A percentile compares a stretch with the other conserved stretches of the same genome.
Conservation (phyloP, 2,329 filamentous ascomycete genomes). For the Emericellopsis atlantica region DNA sequence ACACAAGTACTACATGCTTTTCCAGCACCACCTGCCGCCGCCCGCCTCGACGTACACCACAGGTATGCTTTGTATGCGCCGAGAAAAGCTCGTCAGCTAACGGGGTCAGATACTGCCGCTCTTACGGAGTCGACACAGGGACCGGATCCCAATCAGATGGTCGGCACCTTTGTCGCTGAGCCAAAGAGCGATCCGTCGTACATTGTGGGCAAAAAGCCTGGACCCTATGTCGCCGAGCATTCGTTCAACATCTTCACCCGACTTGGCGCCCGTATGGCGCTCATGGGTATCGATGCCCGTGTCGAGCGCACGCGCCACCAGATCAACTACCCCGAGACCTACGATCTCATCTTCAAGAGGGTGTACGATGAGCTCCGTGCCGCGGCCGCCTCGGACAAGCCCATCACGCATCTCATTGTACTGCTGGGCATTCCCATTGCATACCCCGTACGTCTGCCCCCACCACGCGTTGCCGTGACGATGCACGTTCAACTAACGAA, state of each 20-base stretch:
- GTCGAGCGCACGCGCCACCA: slow-evolving; percentile 91
- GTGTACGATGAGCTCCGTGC: slow-evolving; percentile 60
- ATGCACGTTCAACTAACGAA: slow-evolving; percentile 4
- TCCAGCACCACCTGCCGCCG: slow-evolving; percentile 87
- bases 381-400: slow-evolving; percentile 53
- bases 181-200: slow-evolving; percentile 53
- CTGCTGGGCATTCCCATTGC: slow-evolving; percentile 80
- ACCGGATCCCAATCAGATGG: slow-evolving; percentile 58
- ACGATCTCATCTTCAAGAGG: slow-evolving; percentile 69
- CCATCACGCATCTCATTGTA: slow-evolving; percentile 80
- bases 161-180: slow-evolving; percentile 58
- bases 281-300: slow-evolving; percentile 82
- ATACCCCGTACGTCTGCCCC: slow-evolving; percentile 47
- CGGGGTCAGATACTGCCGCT: slow-evolving; percentile 9
- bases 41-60: slow-evolving; percentile 79
- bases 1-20: slow-evolving; percentile 97
- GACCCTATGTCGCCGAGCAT: slow-evolving; percentile 79
- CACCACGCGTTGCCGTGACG: neutral
- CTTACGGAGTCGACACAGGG: slow-evolving; percentile 27
- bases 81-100: slow-evolving; percentile 4
- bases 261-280: slow-evolving; percentile 69
- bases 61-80: slow-evolving; percentile 24
- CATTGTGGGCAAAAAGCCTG: slow-evolving; percentile 64
- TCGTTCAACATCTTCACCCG: slow-evolving; percentile 81
- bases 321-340: slow-evolving; percentile 88